Base-by-base conservation (phyloP, 495 filamentous ascomycete genomes). In the Penicillium chermesinum region DNA sequence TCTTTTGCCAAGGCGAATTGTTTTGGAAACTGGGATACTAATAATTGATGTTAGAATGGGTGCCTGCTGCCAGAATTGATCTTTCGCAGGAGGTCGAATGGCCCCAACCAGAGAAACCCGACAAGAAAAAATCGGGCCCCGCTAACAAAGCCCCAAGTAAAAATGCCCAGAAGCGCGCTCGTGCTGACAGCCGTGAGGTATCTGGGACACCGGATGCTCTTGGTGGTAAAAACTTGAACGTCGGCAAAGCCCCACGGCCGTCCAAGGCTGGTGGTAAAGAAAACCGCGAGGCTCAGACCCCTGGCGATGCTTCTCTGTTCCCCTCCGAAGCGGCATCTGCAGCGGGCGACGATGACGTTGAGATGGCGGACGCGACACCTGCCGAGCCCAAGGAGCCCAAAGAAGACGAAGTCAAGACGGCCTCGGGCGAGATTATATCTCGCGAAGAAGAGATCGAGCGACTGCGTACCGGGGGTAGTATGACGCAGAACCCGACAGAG, bases 401-500 rank as follows among this genome's bases (percentile, higher is more conserved):
- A 32, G 55, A 58, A 19, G 59, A 61, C n/a, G 71, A 73, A 37
- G 58, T 63, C 15, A 46, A 61, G 15, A 70, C 73, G 2, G 58
- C 67, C 3, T 62, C 66, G 9, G 70, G 71, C 3, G 62, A 68
- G 39, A 44, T 63, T 7, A 95, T 90, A 57, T 86, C 82, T 5
- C 83, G 89, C 22, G 88, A 95, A 67, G 88, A 95, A 55, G 93
- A 98, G 59, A 95, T 96, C 48, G 91, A 96, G 62, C 91, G 93
- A 55, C 78, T 98, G 2, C 86, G 93, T 34, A 95, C 89, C 6
- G 84, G 83, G 34, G 93, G 93, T 38, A 95, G 88, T 58, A 97
- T 98, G 93, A 96, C 94, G 14, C 94, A 98, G 61, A 96, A 96
- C 55, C 93, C 93, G 36, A 88, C 94, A 15, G 94, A 98, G 59